Base-by-base conservation (phyloP, 345 rosid species). In the Viola odorata region DNA sequence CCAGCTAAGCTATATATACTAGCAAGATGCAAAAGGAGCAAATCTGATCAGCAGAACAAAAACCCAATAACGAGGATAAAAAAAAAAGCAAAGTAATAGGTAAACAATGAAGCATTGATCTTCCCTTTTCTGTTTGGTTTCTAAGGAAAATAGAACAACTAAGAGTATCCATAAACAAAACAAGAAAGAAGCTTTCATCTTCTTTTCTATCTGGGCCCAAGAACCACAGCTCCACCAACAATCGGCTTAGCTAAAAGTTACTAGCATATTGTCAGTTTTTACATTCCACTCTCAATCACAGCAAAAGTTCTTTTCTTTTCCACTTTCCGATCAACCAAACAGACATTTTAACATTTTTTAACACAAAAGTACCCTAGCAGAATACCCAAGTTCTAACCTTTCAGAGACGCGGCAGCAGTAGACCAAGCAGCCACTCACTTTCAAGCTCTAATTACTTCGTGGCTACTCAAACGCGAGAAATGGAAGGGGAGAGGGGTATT, bases 371-470 rank as follows among this genome's bases (percentile, higher is more conserved):
- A n/a, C n/a, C n/a, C n/a, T n/a, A n/a, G n/a, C n/a, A n/a, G 50
- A 62, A 40, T 37, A 61, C 32, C 14, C 37, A 44, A 40, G 65
- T 12, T 42, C 51, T 42, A 53, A 63, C 58, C 58, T 53, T 44
- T 9, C 32, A 23, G 32, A 23, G 32, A 23, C 32, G 32, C 32
- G 2, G 32, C 32, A 0, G 32, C 32, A 23, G 1, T 23, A 23
- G 1, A 12, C 0, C 5, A 13, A n/a, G 51, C 52, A n/a, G 52
- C 57, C 12, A 0, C 6, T 9, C 12, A 14, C 5, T 3, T 14
- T 47, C 32, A 23, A 23, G 32, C 32, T 23, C 32, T 23, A 23
- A 23, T 23, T 23, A 23, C 49, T 52, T 39, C 3, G 0, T 12
- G 1, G 6, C 12, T 2, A 32, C 51, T 7, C 17, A 32, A 53